Percentiles rank a stretch among this genome's conserved stretches.
Evolutionary conservation across 495 filamentous ascomycete species (phyloP).

Genomic region (Aspergillus heteromorphus): DNA sequence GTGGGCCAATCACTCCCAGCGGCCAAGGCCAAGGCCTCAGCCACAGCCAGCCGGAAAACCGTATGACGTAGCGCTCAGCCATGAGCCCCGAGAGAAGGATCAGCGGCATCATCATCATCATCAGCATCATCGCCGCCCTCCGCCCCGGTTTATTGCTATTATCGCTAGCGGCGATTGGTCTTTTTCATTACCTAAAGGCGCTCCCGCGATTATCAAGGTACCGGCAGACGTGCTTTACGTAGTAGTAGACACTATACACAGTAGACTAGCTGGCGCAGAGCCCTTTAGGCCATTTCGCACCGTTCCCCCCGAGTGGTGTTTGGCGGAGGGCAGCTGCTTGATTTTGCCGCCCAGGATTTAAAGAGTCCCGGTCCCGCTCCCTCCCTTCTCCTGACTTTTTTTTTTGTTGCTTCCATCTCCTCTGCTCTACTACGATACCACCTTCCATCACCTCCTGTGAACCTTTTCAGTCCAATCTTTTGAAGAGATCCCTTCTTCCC

Average conservation of each 20-base stretch:
- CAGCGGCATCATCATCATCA: neutral
- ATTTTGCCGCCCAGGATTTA: slow-evolving; percentile 11
- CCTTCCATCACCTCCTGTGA: neutral
- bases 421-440: neutral
- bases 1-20: neutral
- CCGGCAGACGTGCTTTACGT: neutral
- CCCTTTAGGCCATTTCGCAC: too few relatives aligned
- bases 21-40: neutral
- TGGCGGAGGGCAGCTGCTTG: slow-evolving; percentile 1
- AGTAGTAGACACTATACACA: too few relatives aligned
- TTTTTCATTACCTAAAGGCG: neutral
- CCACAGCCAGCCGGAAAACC: neutral
- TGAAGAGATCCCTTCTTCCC: neutral
- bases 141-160: neutral
- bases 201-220: neutral
- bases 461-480: neutral
- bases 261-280: too few relatives aligned
- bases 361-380: slow-evolving; percentile 6
- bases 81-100: neutral
- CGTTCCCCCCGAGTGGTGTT: neutral
- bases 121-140: neutral
- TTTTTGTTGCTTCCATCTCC: neutral
- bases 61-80: neutral
- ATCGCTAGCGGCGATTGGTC: neutral
- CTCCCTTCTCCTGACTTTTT: slow-evolving; percentile 4